These are phyloP conservation scores for Jacaranda copaia DNA, from an alignment of 257 asterid genomes.

Conservation along the genomic window DNA sequence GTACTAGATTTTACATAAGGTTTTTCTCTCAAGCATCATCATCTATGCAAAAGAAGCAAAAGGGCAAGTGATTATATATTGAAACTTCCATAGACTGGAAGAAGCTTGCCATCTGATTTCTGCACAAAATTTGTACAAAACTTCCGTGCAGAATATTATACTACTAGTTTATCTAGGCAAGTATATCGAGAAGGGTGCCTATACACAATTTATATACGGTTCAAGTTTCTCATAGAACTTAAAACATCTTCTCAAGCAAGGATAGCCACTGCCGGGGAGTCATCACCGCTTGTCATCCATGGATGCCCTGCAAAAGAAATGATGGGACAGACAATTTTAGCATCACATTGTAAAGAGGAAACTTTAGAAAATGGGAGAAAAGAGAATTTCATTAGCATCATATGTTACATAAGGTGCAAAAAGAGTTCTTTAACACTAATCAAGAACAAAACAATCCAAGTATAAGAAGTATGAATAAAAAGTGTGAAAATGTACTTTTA, in stretches of 20 bases:
- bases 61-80: slow-evolving; percentile 28
- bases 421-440: not conserved
- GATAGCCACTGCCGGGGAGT: slow-evolving; percentile 33
- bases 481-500: not conserved
- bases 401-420: not conserved
- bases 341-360: not conserved
- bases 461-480: too few relatives aligned
- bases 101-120: slow-evolving; percentile 33
- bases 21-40: slow-evolving; percentile 25
- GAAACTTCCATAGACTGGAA: slow-evolving; percentile 37
- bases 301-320: slow-evolving; percentile 57
- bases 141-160: slow-evolving; percentile 37
- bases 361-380: not conserved
- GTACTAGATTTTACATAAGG: slow-evolving; percentile 21
- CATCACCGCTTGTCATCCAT: slow-evolving; percentile 60
- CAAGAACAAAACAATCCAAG: not conserved
- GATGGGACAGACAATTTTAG: not conserved
- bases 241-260: slow-evolving; percentile 42
- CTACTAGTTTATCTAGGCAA: slow-evolving; percentile 35
- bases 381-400: not conserved
- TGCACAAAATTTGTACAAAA: slow-evolving; percentile 44
- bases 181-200: slow-evolving; percentile 40
- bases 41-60: slow-evolving; percentile 18
- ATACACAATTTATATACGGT: slow-evolving; percentile 27
- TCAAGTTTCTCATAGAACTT: slow-evolving; percentile 17